Percentiles rank a stretch among this genome's conserved stretches.
phyloP scores from a whole-genome alignment of 345 rosid genomes.

The Abelmoschus esculentus region DNA sequence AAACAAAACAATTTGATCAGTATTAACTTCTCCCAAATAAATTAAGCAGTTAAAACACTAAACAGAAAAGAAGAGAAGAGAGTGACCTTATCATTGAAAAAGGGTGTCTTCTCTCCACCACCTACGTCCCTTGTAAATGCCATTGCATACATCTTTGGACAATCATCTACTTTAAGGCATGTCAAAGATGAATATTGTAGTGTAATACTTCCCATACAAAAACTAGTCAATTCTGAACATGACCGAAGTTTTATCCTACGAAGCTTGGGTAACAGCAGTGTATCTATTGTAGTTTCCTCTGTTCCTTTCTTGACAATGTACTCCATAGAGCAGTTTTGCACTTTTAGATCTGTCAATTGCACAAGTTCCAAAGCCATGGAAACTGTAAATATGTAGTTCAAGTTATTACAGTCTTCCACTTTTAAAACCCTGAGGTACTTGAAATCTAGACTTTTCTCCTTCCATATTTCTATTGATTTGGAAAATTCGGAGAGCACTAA shows the following conservation, averaged over 20 bases:
- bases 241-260: background rate
- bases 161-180: background rate
- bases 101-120: background rate
- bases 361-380: background rate
- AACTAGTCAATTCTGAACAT: conserved; percentile 1
- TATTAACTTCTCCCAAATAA: no score
- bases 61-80: background rate
- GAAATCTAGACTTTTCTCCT: background rate
- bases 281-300: background rate
- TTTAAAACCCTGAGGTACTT: background rate
- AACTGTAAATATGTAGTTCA: background rate
- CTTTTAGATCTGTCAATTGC: background rate
- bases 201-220: background rate
- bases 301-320: background rate
- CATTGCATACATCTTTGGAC: background rate
- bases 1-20: no score
- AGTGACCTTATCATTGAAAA: conserved; percentile 6
- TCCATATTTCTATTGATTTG: background rate
- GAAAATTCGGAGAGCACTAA: background rate
- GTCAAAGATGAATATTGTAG: background rate
- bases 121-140: background rate
- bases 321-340: background rate
- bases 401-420: background rate
- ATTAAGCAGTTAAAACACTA: no score
- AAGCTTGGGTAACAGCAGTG: background rate